Conservation (phyloP, 768 basidiomycete species). For the Panus rudis region DNA sequence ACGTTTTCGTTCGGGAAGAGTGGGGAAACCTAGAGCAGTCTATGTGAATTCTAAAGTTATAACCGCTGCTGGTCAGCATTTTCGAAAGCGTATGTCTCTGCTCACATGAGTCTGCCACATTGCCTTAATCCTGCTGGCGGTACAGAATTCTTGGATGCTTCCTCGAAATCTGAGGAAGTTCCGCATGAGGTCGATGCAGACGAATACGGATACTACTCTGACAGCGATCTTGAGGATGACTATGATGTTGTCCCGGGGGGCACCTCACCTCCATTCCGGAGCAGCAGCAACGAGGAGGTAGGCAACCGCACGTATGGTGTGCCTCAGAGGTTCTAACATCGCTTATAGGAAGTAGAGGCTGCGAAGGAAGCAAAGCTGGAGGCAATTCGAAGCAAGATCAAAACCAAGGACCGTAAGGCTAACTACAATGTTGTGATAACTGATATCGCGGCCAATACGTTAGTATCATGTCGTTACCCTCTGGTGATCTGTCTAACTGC, state of each 20-base stretch:
- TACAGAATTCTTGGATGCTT: neutral
- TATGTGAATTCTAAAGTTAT: slow-evolving; percentile 3
- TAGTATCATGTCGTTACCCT: neutral
- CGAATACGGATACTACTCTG: neutral
- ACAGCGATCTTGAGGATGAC: slow-evolving; percentile 7
- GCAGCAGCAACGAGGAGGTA: neutral
- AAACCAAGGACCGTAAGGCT: neutral
- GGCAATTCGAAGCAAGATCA: neutral
- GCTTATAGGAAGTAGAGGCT: neutral
- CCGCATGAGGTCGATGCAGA: neutral
- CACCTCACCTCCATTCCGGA: neutral
- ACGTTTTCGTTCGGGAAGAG: neutral
- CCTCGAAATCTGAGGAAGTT: neutral
- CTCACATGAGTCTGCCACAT: neutral
- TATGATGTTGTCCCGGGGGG: neutral
- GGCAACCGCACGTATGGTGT: neutral
- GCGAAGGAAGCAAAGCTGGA: neutral
- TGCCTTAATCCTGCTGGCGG: neutral
- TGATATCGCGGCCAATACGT: slow-evolving; percentile 6
- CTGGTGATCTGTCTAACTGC: neutral
- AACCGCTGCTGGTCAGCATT: slow-evolving; percentile 4
- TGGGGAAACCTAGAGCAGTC: neutral
- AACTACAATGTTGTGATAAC: neutral
- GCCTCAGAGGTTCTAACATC: neutral
- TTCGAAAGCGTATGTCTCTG: neutral